Evolutionary conservation across 2,329 filamentous ascomycete species (phyloP), one percentile per base, ranked within the genome.

Genomic region (Neoascochyta sp.): DNA sequence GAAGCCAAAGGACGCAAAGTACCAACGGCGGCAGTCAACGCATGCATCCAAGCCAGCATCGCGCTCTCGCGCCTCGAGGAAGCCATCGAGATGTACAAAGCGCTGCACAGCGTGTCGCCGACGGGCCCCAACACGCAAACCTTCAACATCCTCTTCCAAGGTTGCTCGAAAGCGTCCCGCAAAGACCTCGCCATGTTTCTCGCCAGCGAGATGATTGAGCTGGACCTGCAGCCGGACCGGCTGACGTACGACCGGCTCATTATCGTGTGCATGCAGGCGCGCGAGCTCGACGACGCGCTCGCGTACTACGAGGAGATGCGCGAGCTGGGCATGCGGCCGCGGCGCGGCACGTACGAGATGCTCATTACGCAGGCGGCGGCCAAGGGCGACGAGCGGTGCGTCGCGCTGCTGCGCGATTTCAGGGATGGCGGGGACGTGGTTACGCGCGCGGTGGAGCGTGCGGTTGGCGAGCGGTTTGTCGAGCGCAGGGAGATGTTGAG

Each of bases 171-270:
- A 5, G 34, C 36, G 16, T 46, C 39, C 5, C 67, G 71, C 34
- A 74, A 75, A 34, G 66, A 74, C 20, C 62, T 73, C 5, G 77
- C 77, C 24, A 76, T 79, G 60, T 81, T 78, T 48, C 60, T 83
- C 2, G 71, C 76, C 7, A 67, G 71, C 10, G 80, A 84, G 48
- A 80, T 84, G 72, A 64, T 72, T 5, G 66, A 71, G 7, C 60
- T 79, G 7, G 64, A 65, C 6, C 60, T 82, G 16, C 47, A 64
- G 10, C 77, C 80, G 0, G 69, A 79, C 36, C 51, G 61, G n/a
- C 43, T 71, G 11, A 83, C 79, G 0, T 83, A 83, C 43, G 78
- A 83, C 43, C 66, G 73, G 4, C 62, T 83, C 8, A 71, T 83
- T 10, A 54, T 78, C 9, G 67, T 78, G 23, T 83, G 78, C 47